Evolutionary conservation across 768 basidiomycete species (phyloP).

Genomic region (Dioszegia aurantiaca): DNA sequence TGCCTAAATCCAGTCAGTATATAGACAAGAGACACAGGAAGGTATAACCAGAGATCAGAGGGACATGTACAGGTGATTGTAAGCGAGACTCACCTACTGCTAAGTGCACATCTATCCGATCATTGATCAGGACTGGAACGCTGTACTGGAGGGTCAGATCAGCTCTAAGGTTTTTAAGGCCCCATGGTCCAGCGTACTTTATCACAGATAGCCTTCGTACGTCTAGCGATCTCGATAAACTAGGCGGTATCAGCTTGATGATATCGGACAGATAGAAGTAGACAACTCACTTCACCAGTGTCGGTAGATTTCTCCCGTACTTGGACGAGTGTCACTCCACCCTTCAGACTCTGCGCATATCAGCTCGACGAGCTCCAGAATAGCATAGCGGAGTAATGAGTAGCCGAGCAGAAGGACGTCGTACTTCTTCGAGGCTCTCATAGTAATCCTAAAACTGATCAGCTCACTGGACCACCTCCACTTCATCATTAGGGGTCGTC

Average conservation of each 20-base stretch:
- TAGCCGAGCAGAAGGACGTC: background rate
- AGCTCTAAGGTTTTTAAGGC: conserved; percentile 17
- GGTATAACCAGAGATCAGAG: too few species aligned
- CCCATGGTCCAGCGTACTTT: conserved; percentile 48
- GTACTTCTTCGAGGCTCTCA: conserved; percentile 71
- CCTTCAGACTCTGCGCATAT: conserved; percentile 64
- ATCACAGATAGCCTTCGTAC: conserved; percentile 69
- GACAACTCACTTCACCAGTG: conserved; percentile 66
- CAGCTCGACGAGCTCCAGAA: too few species aligned
- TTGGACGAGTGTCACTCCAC: conserved; percentile 87
- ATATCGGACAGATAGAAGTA: background rate
- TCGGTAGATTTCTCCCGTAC: conserved; percentile 80
- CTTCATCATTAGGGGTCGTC: background rate
- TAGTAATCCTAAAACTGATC: conserved; percentile 60
- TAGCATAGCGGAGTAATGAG: too few species aligned
- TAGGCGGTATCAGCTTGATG: conserved; percentile 40
- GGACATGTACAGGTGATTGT: background rate
- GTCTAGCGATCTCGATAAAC: conserved; percentile 73
- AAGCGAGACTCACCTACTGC: conserved; percentile 62
- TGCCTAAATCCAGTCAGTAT: conserved; percentile 22
- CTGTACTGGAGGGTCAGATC: conserved; percentile 58
- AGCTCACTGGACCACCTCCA: background rate
- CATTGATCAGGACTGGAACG: conserved; percentile 73
- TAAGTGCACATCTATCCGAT: conserved; percentile 73
- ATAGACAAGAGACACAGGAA: background rate